Percentiles rank a stretch among this genome's conserved stretches.
Conservation (phyloP, 2,329 filamentous ascomycete species). For the Pezizomycotina sp. region DNA sequence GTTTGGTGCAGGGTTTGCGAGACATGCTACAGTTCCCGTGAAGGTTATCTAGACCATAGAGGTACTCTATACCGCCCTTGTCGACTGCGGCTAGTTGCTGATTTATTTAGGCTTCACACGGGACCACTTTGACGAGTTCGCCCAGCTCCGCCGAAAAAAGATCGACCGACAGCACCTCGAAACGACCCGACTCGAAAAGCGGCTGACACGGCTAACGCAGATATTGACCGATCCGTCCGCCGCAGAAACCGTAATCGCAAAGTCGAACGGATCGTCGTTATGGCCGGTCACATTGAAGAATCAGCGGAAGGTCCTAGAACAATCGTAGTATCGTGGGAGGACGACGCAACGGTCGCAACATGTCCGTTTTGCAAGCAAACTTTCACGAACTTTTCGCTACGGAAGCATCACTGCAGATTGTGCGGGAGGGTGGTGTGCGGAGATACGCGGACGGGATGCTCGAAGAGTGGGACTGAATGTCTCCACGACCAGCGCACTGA, state of each 20-base stretch:
- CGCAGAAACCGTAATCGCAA: conserved; percentile 26
- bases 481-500: conserved; percentile 37
- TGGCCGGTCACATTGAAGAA: conserved; percentile 35
- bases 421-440: conserved; percentile 89
- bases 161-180: conserved; percentile 79
- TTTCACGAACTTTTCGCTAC: conserved; percentile 82
- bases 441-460: conserved; percentile 70
- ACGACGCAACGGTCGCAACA: conserved; percentile 59
- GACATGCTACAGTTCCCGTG: conserved; percentile 95
- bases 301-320: conserved; percentile 65
- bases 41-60: conserved; percentile 82
- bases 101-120: conserved; percentile 34
- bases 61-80: conserved; percentile 29
- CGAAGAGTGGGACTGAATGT: conserved; percentile 63
- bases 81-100: background rate
- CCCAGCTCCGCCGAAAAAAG: conserved; percentile 51
- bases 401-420: conserved; percentile 84
- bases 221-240: conserved; percentile 60
- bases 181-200: conserved; percentile 75
- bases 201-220: conserved; percentile 70
- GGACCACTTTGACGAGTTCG: conserved; percentile 58
- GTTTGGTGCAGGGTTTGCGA: conserved; percentile 93
- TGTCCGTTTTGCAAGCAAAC: conserved; percentile 95
- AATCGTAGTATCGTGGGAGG: conserved; percentile 88
- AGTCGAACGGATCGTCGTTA: conserved; percentile 27